Evolutionary conservation across 2,329 filamentous ascomycete species (phyloP), one percentile per base, ranked within the genome.

Genomic region (Juglanconis sp.): DNA sequence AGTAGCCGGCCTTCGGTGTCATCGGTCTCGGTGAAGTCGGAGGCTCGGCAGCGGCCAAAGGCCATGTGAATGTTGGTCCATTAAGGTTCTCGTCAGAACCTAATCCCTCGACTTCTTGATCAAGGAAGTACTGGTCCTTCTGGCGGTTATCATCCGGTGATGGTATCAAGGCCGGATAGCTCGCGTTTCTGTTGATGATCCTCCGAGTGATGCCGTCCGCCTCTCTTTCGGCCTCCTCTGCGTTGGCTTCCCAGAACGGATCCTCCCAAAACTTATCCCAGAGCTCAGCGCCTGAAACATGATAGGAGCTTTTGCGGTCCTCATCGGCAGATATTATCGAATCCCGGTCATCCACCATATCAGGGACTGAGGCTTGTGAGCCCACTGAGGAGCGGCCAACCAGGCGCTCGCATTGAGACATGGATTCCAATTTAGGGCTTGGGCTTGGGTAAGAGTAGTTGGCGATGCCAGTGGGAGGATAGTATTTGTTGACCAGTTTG

Each of bases 41-140:
- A 35, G 38, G 50, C 5, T 49, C 35, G 11, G 38, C 11, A 30
- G 70, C 63, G 15, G 68, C 57, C 7, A 79, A 65, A 31, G 80
- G 63, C 36, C 75, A 53, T 31, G 80, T 65, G 57, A 73, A 67
- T 24, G 49, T 24, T 31, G 36, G 5, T 31, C n/a, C 24, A 51
- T 59, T n/a, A 30, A n/a, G n/a, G n/a, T n/a, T n/a, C n/a, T n/a
- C n/a, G n/a, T n/a, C n/a, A n/a, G n/a, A n/a, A n/a, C n/a, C n/a
- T n/a, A n/a, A n/a, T n/a, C n/a, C n/a, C n/a, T n/a, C n/a, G n/a
- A n/a, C n/a, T n/a, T n/a, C n/a, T n/a, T n/a, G n/a, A n/a, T n/a
- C 30, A n/a, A 6, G 53, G 31, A 24, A 53, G n/a, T 35, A 51
- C 32, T 46, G 40, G 36, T 49, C 49, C 15, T 56, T 48, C n/a